Conservation (phyloP, 2,329 filamentous ascomycete genomes). For the Coniochaeta pulveracea region DNA sequence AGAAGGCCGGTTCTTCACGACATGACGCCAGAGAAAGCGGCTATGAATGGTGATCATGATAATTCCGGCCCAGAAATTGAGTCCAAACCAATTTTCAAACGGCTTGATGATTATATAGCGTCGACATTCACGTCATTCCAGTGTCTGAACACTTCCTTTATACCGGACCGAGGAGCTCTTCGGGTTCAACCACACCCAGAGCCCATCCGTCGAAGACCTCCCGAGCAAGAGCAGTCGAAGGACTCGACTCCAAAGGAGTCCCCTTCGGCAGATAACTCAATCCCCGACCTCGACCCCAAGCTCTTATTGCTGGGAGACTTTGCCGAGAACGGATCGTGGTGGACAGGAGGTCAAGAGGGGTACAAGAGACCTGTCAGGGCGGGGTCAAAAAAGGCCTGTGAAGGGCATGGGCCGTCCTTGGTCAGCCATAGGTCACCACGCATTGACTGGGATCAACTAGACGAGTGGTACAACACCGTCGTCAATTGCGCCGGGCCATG, state of each 20-base stretch:
- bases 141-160: constrained; percentile 69
- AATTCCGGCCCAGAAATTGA: constrained; percentile 16
- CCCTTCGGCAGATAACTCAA: constrained; percentile 25
- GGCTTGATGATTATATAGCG: constrained; percentile 67
- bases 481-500: constrained; percentile 58
- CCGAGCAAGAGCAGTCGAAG: too few species aligned
- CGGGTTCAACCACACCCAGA: constrained; percentile 13
- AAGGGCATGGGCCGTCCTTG: constrained; percentile 22
- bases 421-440: constrained; percentile 52
- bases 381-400: too few species aligned
- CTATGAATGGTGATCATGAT: constrained; percentile 6
- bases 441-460: constrained; percentile 63
- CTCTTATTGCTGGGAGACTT: constrained; percentile 63
- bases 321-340: constrained; percentile 75
- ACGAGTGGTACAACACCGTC: constrained; percentile 64
- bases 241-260: too few species aligned
- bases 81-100: constrained; percentile 56
- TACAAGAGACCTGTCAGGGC: too few species aligned
- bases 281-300: constrained; percentile 62
- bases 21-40: constrained; percentile 6
- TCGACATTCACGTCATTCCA: constrained; percentile 57
- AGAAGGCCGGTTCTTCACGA: constrained; percentile 12
- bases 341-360: constrained; percentile 51
- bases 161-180: constrained; percentile 29
- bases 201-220: constrained; percentile 7